Base-by-base conservation (phyloP, 768 basidiomycete species). In the Phaeotremella skinneri region DNA sequence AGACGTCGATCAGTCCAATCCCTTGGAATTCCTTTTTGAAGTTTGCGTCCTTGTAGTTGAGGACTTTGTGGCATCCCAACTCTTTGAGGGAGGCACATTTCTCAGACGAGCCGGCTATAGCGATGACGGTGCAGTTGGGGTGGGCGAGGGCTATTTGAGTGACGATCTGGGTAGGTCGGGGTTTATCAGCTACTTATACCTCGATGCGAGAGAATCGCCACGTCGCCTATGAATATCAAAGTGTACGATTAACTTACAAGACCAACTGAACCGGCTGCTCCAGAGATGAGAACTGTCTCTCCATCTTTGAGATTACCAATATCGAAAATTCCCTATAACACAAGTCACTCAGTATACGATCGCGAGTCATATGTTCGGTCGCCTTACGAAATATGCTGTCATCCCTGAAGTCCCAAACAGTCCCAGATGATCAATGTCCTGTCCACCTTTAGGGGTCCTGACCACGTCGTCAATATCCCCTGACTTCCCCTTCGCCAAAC, bases 71-170 rank as follows among this genome's bases (percentile, higher is more conserved):
- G 43, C 90, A 86, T 17, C 90, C 90, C 6, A 94, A 75, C 48
- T 93, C 89, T 39, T 85, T 81, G 73, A 97, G 83, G 86, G 90
- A 91, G 4, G 81, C 79, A 71, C 89, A 89, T 75, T 98, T 98
- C 20, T 90, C 89, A 5, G 81, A 70, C 0, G 85, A 84, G 25
- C 94, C 92, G 0, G 91, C 91, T 67, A 96, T 89, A 11, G 85
- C 94, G 60, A 90, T 85, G 47, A 97, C 92, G 55, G 83, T 87
- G 56, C 80, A 80, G 16, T 73, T 71, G 3, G 69, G 70, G 56
- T 74, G 66, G 16, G 74, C 59, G 11, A 75, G 59, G 4, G 75
- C 75, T 31, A 76, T 72, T 45, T 76, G 75, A 17, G 70, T 72
- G 11, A 66, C 72, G 56, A 74, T 68, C 74, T 73, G 48, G 13